Base-by-base conservation (phyloP, 768 basidiomycete species). In the Hericium rajendrae region DNA sequence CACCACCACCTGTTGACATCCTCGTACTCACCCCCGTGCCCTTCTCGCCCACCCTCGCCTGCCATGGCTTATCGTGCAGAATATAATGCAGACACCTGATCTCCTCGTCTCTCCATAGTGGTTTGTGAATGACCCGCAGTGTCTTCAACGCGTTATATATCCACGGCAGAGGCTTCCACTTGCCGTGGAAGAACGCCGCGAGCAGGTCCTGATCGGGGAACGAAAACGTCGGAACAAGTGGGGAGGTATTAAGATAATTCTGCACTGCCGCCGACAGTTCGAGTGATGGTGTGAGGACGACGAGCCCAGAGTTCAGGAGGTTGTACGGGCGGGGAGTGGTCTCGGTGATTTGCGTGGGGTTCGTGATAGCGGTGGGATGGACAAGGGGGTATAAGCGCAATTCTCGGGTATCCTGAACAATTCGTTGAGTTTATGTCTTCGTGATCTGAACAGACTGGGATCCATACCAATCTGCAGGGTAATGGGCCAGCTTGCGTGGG, bases 161-260 rank as follows among this genome's bases (percentile, higher is more conserved):
- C 83, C 89, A 97, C 1, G 85, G 80, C 41, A 95, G 71, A 4
- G 89, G 85, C 54, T 74, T 78, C 89, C 91, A 94, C 67, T 70
- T 83, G 16, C 86, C 87, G 56, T 77, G 70, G 74, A 95, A 98
- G 66, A 83, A 81, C 37, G 78, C 80, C 1, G 94, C 80, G 37
- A 97, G 80, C 37, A 97, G 78, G 64, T 99, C 95, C 69, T 99
- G 95, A 70, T 99, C 95, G 1, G 92, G 85, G 69, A 97, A 97
- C n/a, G 69, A 70, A 74, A 79, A 85, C 0, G 73, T 73, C 3
- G 76, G 58, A 8, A 88, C 73, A 10, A 77, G 73, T 2, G 81
- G 78, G 9, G 79, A 81, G 4, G 73, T 79, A 55, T 73, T 71
- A 38, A 94, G 77, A 66, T 78, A 84, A 48, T 78, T 65, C 38